phyloP scores from a whole-genome alignment of 2,329 filamentous ascomycete species.

The Trichoderma brevicompactum region DNA sequence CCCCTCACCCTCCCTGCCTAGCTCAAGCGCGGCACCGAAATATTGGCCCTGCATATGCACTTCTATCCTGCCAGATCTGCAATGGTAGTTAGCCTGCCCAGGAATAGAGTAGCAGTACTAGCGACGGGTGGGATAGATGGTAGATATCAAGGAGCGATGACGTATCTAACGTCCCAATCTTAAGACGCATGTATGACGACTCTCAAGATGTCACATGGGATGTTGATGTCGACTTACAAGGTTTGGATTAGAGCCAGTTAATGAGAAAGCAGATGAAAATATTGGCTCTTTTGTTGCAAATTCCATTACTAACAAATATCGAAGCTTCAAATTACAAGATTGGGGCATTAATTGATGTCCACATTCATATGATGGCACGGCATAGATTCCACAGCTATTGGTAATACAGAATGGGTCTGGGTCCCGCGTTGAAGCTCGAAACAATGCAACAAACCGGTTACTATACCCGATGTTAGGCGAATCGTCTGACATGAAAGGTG shows the following conservation, averaged over 20 bases:
- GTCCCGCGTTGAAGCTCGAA: neutral
- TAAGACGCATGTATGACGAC: neutral
- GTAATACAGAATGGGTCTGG: conserved; percentile 16
- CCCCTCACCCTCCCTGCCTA: neutral
- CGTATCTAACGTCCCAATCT: neutral
- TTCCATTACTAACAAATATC: neutral
- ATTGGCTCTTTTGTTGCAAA: neutral
- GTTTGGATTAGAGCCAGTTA: neutral
- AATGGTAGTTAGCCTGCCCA: too few relatives aligned
- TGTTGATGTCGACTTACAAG: neutral
- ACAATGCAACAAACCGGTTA: neutral
- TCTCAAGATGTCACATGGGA: too few relatives aligned
- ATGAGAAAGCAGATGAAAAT: too few relatives aligned
- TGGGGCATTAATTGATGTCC: neutral
- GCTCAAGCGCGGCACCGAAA: neutral
- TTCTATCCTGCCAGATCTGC: neutral
- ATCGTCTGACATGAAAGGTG: neutral
- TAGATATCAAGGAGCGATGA: too few relatives aligned
- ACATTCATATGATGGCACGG: neutral
- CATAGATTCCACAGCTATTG: neutral
- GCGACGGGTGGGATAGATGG: neutral
- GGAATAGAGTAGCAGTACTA: conserved; percentile 2
- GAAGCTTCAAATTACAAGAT: too few relatives aligned
- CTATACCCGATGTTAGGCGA: conserved; percentile 21
- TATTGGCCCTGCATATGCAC: conserved; percentile 16